phyloP scores from a whole-genome alignment of 441 rosid genomes.

The Raphanus hybrid region DNA sequence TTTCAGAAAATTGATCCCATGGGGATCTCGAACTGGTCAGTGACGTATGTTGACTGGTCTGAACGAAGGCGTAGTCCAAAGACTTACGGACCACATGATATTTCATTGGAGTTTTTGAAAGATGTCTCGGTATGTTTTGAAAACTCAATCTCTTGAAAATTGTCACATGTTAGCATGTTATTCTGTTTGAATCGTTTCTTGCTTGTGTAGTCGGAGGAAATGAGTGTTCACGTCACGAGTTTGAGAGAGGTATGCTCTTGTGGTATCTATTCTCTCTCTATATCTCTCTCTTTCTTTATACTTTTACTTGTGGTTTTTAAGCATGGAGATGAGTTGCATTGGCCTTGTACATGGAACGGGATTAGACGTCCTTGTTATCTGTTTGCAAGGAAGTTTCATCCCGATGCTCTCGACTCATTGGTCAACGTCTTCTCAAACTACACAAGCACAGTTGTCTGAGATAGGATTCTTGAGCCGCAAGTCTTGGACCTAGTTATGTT shows the following conservation, averaged over 20 bases:
- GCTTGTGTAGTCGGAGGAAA: no score
- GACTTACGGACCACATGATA: slow-evolving; percentile 51
- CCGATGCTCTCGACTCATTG: slow-evolving; percentile 59
- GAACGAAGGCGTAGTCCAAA: slow-evolving; percentile 82
- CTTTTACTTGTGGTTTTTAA: slow-evolving; percentile 31
- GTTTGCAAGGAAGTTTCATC: slow-evolving; percentile 73
- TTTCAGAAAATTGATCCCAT: slow-evolving; percentile 67
- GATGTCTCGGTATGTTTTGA: slow-evolving; percentile 51
- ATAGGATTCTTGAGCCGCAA: slow-evolving; percentile 25
- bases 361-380: slow-evolving; percentile 72
- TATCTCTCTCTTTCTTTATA: not conserved
- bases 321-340: slow-evolving; percentile 42
- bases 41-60: slow-evolving; percentile 80
- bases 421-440: slow-evolving; percentile 66
- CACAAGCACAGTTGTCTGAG: slow-evolving; percentile 42
- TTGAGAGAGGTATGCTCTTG: no score
- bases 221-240: no score
- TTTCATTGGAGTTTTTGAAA: slow-evolving; percentile 59
- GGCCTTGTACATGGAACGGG: slow-evolving; percentile 77
- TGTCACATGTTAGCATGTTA: not conserved
- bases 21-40: slow-evolving; percentile 74
- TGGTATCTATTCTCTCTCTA: no score
- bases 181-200: no score
- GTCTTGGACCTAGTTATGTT: not conserved
- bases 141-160: not conserved